Conservation (phyloP, 768 basidiomycete species). For the Tylopilus sp. region DNA sequence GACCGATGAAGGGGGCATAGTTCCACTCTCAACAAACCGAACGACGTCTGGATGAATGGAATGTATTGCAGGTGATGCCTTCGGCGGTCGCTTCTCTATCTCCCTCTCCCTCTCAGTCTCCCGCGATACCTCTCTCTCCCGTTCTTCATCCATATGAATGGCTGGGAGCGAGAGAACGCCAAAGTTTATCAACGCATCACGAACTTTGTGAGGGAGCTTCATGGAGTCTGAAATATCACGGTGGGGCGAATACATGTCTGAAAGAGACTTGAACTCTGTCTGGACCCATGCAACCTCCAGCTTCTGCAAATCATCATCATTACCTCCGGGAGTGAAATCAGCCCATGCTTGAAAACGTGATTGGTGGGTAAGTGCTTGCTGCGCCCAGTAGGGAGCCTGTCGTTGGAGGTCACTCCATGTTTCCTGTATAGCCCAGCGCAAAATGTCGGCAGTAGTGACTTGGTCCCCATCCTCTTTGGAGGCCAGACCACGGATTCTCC, state of each 20-base stretch:
- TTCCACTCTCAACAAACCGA: background rate
- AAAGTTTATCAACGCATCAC: background rate
- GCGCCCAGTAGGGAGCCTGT: background rate
- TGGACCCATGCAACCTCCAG: too few relatives aligned
- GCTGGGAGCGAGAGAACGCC: background rate
- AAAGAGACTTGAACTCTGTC: too few relatives aligned
- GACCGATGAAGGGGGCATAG: background rate
- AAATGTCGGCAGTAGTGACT: background rate
- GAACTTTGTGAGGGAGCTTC: background rate
- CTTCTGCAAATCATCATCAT: too few relatives aligned
- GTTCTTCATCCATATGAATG: background rate
- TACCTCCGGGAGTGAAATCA: background rate
- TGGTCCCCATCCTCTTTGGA: too few relatives aligned
- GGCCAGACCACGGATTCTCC: background rate
- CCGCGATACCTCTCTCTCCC: background rate
- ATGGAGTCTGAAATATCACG: too few relatives aligned
- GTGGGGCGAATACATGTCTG: background rate
- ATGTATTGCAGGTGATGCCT: background rate
- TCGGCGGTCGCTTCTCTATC: background rate
- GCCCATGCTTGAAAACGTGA: background rate
- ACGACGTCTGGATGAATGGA: background rate
- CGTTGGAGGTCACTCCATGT: background rate
- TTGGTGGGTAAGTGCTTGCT: background rate
- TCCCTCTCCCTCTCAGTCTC: background rate
- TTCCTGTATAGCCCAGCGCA: background rate